These are phyloP conservation scores for Fusarium pseudonygamai DNA, from an alignment of 2,329 filamentous ascomycete genomes.

Conservation along the genomic window DNA sequence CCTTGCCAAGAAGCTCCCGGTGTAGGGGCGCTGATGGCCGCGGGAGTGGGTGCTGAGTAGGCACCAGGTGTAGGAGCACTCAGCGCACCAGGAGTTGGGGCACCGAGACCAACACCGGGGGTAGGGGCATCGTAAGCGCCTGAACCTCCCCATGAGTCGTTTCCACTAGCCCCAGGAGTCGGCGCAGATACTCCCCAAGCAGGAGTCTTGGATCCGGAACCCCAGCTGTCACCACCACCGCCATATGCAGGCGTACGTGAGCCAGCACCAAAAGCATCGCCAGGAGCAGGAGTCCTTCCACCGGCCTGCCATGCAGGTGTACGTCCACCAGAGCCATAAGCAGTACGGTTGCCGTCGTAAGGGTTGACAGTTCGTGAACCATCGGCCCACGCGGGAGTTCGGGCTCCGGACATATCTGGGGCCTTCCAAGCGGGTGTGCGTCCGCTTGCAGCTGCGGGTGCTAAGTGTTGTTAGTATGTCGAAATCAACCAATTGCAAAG, in stretches of 20 bases:
- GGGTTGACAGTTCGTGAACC: slow-evolving; percentile 75
- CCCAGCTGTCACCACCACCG: slow-evolving; percentile 67
- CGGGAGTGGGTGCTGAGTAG: slow-evolving; percentile 71
- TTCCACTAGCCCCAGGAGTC: slow-evolving; percentile 66
- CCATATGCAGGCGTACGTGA: slow-evolving; percentile 75
- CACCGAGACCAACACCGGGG: slow-evolving; percentile 67
- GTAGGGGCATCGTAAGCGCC: slow-evolving; percentile 75
- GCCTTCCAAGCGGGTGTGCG: slow-evolving; percentile 72
- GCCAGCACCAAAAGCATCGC: slow-evolving; percentile 71
- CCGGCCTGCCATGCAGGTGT: slow-evolving; percentile 84
- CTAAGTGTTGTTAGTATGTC: slow-evolving; percentile 48
- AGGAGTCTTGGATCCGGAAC: slow-evolving; percentile 79
- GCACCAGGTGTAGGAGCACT: slow-evolving; percentile 78
- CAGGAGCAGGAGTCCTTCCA: slow-evolving; percentile 72
- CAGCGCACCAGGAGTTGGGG: slow-evolving; percentile 69
- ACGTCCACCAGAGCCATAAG: slow-evolving; percentile 77
- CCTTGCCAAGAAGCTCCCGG: slow-evolving; percentile 71
- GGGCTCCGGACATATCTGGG: slow-evolving; percentile 62
- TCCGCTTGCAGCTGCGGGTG: slow-evolving; percentile 64
- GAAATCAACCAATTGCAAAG: not conserved
- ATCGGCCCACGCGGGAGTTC: slow-evolving; percentile 77
- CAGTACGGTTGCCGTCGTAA: slow-evolving; percentile 78
- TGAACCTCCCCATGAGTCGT: slow-evolving; percentile 65
- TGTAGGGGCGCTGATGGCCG: slow-evolving; percentile 72
- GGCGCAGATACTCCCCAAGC: slow-evolving; percentile 71